Evolutionary conservation across 225 moss, liverwort and hornwort species (phyloP).

Genomic region (Ulota crispa): DNA sequence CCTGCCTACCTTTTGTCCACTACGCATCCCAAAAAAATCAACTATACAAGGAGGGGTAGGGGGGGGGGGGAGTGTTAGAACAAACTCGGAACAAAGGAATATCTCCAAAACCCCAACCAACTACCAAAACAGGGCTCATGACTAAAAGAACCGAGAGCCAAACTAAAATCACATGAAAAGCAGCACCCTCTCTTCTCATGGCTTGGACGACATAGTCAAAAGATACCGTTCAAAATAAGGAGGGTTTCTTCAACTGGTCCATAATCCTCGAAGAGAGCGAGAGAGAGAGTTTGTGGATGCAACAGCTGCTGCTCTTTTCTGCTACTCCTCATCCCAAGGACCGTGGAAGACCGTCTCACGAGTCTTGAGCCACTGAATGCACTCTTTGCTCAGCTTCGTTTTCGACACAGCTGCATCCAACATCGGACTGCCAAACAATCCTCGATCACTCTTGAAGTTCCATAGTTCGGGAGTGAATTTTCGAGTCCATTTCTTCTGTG

Average conservation of each 20-base stretch:
- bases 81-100: slow-evolving; percentile 22
- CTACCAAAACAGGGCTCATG: slow-evolving; percentile 37
- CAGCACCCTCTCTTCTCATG: slow-evolving; percentile 1
- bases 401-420: slow-evolving; percentile 80
- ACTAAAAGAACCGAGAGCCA: slow-evolving; percentile 26
- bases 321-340: slow-evolving; percentile 84
- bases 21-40: slow-evolving; percentile 47
- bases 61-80: neutral
- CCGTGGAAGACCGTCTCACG: slow-evolving; percentile 84
- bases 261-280: slow-evolving; percentile 7
- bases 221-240: slow-evolving; percentile 37
- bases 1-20: slow-evolving; percentile 26
- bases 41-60: slow-evolving; percentile 45
- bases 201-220: slow-evolving; percentile 27
- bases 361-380: slow-evolving; percentile 81
- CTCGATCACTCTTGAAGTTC: slow-evolving; percentile 87
- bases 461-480: slow-evolving; percentile 85
- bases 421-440: slow-evolving; percentile 97
- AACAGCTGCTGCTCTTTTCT: slow-evolving; percentile 15
- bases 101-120: slow-evolving; percentile 37
- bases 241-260: slow-evolving; percentile 31
- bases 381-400: slow-evolving; percentile 72
- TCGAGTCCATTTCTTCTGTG: slow-evolving; percentile 93
- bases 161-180: slow-evolving; percentile 20
- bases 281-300: neutral